phyloP scores from a whole-genome alignment of 2,329 filamentous ascomycete species.

The Fusarium stilboides region DNA sequence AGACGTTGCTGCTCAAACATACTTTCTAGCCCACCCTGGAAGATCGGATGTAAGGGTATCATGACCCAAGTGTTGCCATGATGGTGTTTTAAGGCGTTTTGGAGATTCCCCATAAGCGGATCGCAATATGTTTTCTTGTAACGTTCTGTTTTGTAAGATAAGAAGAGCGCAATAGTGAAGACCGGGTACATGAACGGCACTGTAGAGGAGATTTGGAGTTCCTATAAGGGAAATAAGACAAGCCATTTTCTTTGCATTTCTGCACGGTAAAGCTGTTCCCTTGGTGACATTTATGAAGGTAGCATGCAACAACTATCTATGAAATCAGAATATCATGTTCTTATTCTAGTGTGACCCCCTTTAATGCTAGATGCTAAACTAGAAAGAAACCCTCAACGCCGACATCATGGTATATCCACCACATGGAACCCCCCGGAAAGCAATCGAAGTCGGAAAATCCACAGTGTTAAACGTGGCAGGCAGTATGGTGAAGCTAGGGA shows the following conservation, averaged over 20 bases:
- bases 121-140: conserved; percentile 10
- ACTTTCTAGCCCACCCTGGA: neutral
- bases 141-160: conserved; percentile 27
- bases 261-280: neutral
- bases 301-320: neutral
- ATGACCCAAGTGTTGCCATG: conserved; percentile 5
- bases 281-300: neutral
- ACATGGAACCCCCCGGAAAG: neutral
- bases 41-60: neutral
- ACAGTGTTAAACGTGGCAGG: neutral
- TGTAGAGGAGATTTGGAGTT: conserved; percentile 1
- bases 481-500: neutral
- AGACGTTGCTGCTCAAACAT: neutral
- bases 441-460: neutral
- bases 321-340: neutral
- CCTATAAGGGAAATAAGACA: conserved; percentile 6
- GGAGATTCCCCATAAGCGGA: conserved; percentile 27
- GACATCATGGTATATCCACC: neutral
- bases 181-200: conserved; percentile 3
- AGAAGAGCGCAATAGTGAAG: conserved; percentile 6
- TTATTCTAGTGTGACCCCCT: neutral
- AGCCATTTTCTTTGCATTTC: neutral
- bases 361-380: neutral
- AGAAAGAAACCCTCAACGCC: neutral
- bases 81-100: conserved; percentile 48